Percentiles rank a stretch among this genome's conserved stretches.
These are phyloP conservation scores for Alternaria conjuncta DNA, from an alignment of 2,329 filamentous ascomycete species.

Conservation along the genomic window DNA sequence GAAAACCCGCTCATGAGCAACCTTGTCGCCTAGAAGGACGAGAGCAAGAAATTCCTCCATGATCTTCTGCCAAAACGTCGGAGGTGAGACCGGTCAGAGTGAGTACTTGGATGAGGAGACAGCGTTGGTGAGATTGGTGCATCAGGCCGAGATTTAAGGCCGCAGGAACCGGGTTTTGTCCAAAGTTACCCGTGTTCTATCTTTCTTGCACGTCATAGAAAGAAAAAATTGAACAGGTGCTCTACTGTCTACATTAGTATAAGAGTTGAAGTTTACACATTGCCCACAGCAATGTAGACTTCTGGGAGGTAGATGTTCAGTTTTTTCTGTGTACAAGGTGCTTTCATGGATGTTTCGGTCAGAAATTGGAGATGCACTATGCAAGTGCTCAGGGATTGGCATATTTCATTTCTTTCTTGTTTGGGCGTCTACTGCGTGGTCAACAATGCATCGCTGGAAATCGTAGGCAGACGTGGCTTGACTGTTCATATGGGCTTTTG, in stretches of 20 bases:
- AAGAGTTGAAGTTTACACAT: no score
- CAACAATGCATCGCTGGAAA: background rate
- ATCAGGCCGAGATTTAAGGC: background rate
- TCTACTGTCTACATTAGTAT: no score
- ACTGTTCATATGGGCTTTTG: background rate
- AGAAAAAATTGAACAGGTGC: no score
- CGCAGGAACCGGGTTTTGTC: background rate
- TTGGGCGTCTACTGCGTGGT: background rate
- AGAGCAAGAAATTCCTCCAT: background rate
- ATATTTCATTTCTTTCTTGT: background rate
- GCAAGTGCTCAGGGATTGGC: background rate
- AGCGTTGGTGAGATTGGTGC: background rate
- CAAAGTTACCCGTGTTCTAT: background rate
- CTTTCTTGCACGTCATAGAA: no score
- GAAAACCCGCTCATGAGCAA: conserved; percentile 31
- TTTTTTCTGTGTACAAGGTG: no score
- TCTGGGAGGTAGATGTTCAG: no score
- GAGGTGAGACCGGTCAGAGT: background rate
- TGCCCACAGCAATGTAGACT: no score
- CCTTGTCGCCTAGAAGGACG: conserved; percentile 4
- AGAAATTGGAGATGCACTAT: background rate
- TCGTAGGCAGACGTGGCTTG: background rate
- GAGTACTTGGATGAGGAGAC: background rate
- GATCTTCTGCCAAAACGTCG: background rate
- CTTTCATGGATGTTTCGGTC: background rate